Base-by-base conservation (phyloP, 108 stramenopile species). In the Cyclotella distinguenda region DNA sequence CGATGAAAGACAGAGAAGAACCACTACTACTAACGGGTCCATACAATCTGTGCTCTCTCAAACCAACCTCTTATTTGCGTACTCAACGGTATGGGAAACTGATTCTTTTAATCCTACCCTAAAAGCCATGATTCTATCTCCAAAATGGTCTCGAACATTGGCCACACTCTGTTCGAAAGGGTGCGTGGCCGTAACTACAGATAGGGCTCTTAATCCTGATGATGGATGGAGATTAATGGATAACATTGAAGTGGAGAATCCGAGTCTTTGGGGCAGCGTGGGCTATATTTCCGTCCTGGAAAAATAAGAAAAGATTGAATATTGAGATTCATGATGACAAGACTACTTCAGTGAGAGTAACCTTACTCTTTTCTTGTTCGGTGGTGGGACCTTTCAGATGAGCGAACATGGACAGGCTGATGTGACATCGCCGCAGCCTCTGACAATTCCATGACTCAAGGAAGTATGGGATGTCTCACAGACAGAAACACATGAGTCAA, bases 191-290 rank as follows among this genome's bases (percentile, higher is more conserved):
- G 68, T 91, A n/a, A 91, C 90, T 1, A 91, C 87, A 3, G 90
- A 91, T 76, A 64, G 87, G 18, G 80, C 77, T 15, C 61, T 88
- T 35, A 72, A 88, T 71, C 89, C 89, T 5, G 22, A 48, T 0
- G 66, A 82, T 68, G 87, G 84, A 45, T 91, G 90, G 90, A 71
- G 76, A 43, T 58, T 86, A 22, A 13, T 85, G 35, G 84, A 86
- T 56, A 71, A 78, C 13, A 59, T 91, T 38, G 86, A 91, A 18
- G 90, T 91, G n/a, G 80, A 82, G 2, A 91, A 91, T 85, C 80
- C 68, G 18, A 77, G 80, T 64, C 79, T 91, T 45, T 66, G 84
- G 62, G 86, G 82, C 16, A 81, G 70, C 44, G 72, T 70, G 23
- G 86, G 86, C 15, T 90, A 86, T 35, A 82, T 90, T 57, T 82